Conservation (phyloP, 2,329 filamentous ascomycete genomes). For the Mariannaea elegans region DNA sequence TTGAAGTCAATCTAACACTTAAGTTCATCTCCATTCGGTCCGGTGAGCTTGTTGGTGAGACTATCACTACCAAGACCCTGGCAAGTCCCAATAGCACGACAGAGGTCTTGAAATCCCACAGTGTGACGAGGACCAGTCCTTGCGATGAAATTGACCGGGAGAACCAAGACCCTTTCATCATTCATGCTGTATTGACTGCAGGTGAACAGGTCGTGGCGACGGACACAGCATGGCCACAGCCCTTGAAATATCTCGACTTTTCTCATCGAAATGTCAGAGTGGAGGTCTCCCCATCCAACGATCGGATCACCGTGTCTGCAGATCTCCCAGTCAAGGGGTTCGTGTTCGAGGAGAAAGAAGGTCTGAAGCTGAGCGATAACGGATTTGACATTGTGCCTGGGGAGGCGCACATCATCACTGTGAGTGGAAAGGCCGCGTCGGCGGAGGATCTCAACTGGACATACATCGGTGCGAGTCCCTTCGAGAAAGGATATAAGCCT, state of each 20-base stretch:
- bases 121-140: neutral
- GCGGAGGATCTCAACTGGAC: neutral
- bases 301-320: conserved; percentile 44
- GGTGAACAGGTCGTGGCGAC: conserved; percentile 51
- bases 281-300: conserved; percentile 28
- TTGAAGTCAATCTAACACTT: conserved; percentile 42
- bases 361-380: conserved; percentile 62
- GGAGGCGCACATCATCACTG: conserved; percentile 34
- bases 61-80: conserved; percentile 35
- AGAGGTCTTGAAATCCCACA: conserved; percentile 39
- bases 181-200: conserved; percentile 53
- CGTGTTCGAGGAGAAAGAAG: conserved; percentile 59
- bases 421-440: neutral
- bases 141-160: conserved; percentile 43
- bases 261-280: conserved; percentile 51
- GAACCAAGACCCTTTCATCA: conserved; percentile 56
- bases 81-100: conserved; percentile 51
- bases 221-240: conserved; percentile 68
- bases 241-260: conserved; percentile 67
- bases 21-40: conserved; percentile 53
- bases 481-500: neutral
- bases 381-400: conserved; percentile 67
- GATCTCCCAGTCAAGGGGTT: conserved; percentile 65
- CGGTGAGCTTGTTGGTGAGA: conserved; percentile 46
- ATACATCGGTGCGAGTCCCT: neutral